A percentile compares a stretch with the other conserved stretches of the same genome.
Conservation (phyloP, 1,284 basidiomycete species). For the Vanrija pseudolonga region DNA sequence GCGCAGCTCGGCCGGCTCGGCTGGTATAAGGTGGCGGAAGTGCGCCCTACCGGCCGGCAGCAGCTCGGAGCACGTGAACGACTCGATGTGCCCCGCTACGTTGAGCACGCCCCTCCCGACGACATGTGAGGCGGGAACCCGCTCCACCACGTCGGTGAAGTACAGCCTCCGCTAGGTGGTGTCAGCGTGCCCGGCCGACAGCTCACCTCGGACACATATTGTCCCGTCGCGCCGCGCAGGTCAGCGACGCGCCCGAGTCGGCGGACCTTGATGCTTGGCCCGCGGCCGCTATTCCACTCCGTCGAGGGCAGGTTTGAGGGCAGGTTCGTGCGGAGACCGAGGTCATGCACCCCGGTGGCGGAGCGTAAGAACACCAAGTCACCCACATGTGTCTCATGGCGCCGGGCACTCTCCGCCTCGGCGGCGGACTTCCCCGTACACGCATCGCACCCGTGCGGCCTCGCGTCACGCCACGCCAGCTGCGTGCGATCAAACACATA, state of each 20-base stretch:
- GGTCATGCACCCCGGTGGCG: no score
- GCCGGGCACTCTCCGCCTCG: neutral
- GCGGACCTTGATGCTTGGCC: neutral
- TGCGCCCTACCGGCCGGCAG: neutral
- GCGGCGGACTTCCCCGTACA: no score
- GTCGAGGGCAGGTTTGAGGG: no score
- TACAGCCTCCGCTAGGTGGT: conserved; percentile 4
- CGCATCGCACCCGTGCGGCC: no score
- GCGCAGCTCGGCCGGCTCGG: neutral
- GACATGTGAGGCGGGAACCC: no score
- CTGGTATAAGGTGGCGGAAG: neutral
- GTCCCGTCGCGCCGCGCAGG: no score
- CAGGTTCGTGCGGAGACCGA: no score
- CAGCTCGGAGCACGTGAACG: neutral
- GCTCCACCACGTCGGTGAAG: neutral
- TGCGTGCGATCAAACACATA: no score
- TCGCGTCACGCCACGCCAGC: no score
- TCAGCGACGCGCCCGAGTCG: no score
- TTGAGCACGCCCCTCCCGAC: neutral
- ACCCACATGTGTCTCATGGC: conserved; percentile 10
- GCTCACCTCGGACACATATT: conserved; percentile 4
- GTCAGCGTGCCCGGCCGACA: neutral
- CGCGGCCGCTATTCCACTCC: neutral
- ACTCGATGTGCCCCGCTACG: neutral
- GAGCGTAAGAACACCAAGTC: conserved; percentile 23